Conservation (phyloP, 148 eudicot genomes). For the Rhododendron williamsianum region DNA sequence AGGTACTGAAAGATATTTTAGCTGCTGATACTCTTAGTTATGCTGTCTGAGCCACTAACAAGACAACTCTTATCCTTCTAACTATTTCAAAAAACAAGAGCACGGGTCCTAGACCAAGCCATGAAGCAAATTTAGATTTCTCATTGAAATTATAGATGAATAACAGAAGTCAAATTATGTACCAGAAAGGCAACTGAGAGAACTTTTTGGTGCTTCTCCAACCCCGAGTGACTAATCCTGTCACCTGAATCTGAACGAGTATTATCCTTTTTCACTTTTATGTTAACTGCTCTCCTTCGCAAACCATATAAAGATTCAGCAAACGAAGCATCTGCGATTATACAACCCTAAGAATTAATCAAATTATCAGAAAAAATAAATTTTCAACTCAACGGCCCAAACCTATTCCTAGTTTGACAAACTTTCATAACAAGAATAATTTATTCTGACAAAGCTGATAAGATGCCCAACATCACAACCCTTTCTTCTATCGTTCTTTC, state of each 20-base stretch:
- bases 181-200: conserved; percentile 96
- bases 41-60: background rate
- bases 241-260: conserved; percentile 34
- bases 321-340: conserved; percentile 80
- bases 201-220: conserved; percentile 73
- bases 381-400: background rate
- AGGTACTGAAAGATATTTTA: background rate
- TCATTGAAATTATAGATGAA: background rate
- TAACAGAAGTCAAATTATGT: conserved; percentile 10
- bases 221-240: conserved; percentile 50
- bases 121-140: conserved; percentile 3
- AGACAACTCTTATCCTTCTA: background rate
- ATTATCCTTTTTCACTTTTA: conserved; percentile 45
- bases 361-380: conserved; percentile 2
- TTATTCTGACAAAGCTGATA: background rate
- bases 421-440: background rate
- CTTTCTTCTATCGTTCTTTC: background rate
- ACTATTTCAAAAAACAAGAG: background rate
- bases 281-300: conserved; percentile 71
- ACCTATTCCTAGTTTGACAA: background rate
- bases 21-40: background rate
- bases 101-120: background rate
- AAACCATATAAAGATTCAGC: conserved; percentile 91
- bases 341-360: conserved; percentile 10
- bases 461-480: background rate